Evolutionary conservation across 2,329 filamentous ascomycete genomes (phyloP).

Genomic region (Waltergamsia citrina): DNA sequence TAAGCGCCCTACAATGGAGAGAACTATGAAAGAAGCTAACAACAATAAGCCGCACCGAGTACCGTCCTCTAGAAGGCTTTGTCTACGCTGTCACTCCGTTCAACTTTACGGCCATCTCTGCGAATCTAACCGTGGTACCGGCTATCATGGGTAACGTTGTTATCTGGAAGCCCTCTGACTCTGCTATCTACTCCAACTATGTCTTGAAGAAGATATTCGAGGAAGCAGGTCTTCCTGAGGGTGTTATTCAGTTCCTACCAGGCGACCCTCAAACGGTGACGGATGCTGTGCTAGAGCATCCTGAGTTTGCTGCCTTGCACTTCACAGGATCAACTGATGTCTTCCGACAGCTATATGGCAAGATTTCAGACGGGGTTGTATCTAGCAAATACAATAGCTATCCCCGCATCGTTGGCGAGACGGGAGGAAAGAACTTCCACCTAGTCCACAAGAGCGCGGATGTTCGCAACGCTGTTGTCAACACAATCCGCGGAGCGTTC

Average conservation of each 20-base stretch:
- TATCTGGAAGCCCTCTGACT: slow-evolving; percentile 26
- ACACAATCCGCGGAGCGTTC: slow-evolving; percentile 37
- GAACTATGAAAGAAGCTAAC: too few species aligned
- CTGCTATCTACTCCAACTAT: slow-evolving; percentile 17
- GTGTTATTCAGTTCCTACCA: slow-evolving; percentile 24
- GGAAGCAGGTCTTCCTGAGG: slow-evolving; percentile 25
- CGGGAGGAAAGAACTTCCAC: slow-evolving; percentile 43
- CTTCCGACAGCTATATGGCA: slow-evolving; percentile 17
- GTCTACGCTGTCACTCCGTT: slow-evolving; percentile 30
- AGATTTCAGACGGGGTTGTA: slow-evolving; percentile 14
- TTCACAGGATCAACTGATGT: slow-evolving; percentile 24
- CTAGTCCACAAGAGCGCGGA: slow-evolving; percentile 37
- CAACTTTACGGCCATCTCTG: slow-evolving; percentile 31
- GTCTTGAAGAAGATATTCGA: slow-evolving; percentile 24
- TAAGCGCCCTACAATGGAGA: too few species aligned
- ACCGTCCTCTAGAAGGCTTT: slow-evolving; percentile 28
- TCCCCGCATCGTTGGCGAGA: slow-evolving; percentile 38
- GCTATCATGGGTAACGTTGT: slow-evolving; percentile 29
- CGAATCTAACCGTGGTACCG: slow-evolving; percentile 22
- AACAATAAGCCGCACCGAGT: slow-evolving; percentile 22
- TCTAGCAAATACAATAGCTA: slow-evolving; percentile 19
- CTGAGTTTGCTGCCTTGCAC: slow-evolving; percentile 23
- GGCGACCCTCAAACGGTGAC: slow-evolving; percentile 24
- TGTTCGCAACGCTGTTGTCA: slow-evolving; percentile 31
- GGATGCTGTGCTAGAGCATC: slow-evolving; percentile 15